Evolutionary conservation across 2,329 filamentous ascomycete genomes (phyloP), one percentile per base, ranked within the genome.

Genomic region (Pseudogymnoascus sp.): DNA sequence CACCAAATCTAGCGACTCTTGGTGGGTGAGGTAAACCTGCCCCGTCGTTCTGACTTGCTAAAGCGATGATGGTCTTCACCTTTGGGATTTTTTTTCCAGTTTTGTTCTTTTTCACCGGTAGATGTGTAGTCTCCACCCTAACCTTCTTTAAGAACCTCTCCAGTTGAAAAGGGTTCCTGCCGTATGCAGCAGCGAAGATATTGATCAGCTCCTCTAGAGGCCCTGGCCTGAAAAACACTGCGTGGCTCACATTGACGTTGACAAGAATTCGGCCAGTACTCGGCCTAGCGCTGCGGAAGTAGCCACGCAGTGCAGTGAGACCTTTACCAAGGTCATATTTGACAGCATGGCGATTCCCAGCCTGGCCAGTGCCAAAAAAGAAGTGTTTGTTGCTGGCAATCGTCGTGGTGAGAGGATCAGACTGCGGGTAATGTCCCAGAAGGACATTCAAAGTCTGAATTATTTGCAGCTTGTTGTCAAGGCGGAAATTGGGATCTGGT

Each of bases 201-300:
- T 61, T 37, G 10, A 81, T 76, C 0, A 81, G 63, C 0, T 67
- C 35, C 2, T 61, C 62, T 7, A 86, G 71, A 2, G 74, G 72
- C 0, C 76, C 76, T 1, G 76, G 68, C 66, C 82, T 77, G 72
- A 84, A 85, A 68, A 85, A 87, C 0, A 84, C 82, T 2, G 79
- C 77, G 50, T 81, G 81, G 7, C 82, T 82, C 26, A 87, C 83
- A 64, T 88, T 86, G 2, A 88, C 75, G 63, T 89, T 88, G 11
- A 88, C 71, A 0, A 88, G 70, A 4, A 88, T 74, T 3, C 84
- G 78, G 40, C 78, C 79, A 13, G 83, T 82, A 2, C 83, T 80
- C 1, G 82, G 79, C 4, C 86, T 82, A 31, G 85, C 81, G 68
- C 83, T 87, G 10, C 83, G 76, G 69, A 82, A 87, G 72, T 83